These are phyloP conservation scores for Astrothelium macrocarpum DNA, from an alignment of 495 filamentous ascomycete genomes.

Conservation along the genomic window DNA sequence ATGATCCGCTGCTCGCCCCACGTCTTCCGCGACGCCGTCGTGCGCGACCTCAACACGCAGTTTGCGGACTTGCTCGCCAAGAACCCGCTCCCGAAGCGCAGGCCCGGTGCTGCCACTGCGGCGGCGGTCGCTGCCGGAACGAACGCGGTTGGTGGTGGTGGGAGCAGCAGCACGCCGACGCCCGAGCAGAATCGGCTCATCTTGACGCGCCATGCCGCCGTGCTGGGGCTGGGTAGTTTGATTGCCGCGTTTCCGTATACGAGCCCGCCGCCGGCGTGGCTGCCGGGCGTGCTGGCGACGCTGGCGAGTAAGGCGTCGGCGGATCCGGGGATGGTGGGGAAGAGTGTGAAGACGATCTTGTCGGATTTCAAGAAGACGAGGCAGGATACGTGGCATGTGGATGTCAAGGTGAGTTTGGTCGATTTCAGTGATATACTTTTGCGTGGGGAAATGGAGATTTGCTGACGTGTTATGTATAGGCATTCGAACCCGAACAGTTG, in stretches of 20 bases:
- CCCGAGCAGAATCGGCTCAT: conserved; percentile 66
- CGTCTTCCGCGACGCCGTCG: conserved; percentile 62
- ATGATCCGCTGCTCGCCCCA: conserved; percentile 98
- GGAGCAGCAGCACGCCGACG: conserved; percentile 45
- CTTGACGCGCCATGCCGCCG: conserved; percentile 77
- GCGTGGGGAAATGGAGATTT: neutral
- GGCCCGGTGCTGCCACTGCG: conserved; percentile 30
- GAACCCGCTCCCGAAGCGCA: conserved; percentile 76
- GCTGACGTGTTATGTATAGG: conserved; percentile 41
- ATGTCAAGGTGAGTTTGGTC: conserved; percentile 71
- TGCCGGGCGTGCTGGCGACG: conserved; percentile 83
- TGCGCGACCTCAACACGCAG: conserved; percentile 61
- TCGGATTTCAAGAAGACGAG: conserved; percentile 99
- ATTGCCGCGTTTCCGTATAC: conserved; percentile 96
- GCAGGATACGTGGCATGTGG: conserved; percentile 97
- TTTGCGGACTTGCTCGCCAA: conserved; percentile 67
- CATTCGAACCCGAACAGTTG: conserved; percentile 82
- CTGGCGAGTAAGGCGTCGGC: conserved; percentile 75
- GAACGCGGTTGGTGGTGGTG: too few species aligned
- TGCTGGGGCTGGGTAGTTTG: conserved; percentile 81
- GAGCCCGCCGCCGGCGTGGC: conserved; percentile 84
- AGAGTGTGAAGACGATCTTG: conserved; percentile 91
- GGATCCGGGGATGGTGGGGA: conserved; percentile 87
- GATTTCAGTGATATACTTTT: neutral
- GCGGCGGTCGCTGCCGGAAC: conserved; percentile 36